Conservation (phyloP, 306 rosid species). For the Prunus salicina region DNA sequence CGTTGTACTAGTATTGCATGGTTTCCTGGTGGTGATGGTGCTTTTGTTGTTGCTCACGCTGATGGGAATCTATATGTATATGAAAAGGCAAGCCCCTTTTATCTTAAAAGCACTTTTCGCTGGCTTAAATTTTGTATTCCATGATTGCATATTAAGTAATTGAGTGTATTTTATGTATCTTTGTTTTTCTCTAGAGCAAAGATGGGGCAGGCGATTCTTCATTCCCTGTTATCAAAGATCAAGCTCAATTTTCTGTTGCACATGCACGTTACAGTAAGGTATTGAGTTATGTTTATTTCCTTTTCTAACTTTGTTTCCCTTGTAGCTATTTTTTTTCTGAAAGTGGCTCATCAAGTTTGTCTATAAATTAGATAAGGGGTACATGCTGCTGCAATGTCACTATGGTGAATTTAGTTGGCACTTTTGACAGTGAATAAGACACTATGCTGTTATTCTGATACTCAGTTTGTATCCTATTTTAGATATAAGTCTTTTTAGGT, state of each 20-base stretch:
- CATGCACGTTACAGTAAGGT: constrained; percentile 99
- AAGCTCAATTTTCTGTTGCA: constrained; percentile 75
- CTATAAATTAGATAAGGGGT: background rate
- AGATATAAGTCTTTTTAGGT: background rate
- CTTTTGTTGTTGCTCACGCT: constrained; percentile 86
- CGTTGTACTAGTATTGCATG: constrained; percentile 90
- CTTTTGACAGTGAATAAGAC: background rate
- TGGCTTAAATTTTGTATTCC: constrained; percentile 10
- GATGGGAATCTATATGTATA: constrained; percentile 92
- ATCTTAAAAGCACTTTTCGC: constrained; percentile 18
- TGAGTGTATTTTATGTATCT: constrained; percentile 21
- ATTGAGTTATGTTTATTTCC: constrained; percentile 20
- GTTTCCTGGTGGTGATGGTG: constrained; percentile 90
- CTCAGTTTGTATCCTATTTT: background rate
- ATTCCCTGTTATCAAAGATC: constrained; percentile 85
- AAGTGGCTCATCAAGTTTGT: background rate
- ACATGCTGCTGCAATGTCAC: background rate
- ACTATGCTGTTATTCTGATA: background rate
- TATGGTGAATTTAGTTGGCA: background rate
- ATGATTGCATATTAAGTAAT: constrained; percentile 12
- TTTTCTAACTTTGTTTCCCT: background rate
- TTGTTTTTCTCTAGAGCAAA: constrained; percentile 54
- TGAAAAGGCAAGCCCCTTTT: constrained; percentile 76
- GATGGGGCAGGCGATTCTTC: constrained; percentile 87
- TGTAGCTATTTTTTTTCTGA: background rate